Conservation (phyloP, 2,329 filamentous ascomycete species). For the Pseudogymnoascus sp. region DNA sequence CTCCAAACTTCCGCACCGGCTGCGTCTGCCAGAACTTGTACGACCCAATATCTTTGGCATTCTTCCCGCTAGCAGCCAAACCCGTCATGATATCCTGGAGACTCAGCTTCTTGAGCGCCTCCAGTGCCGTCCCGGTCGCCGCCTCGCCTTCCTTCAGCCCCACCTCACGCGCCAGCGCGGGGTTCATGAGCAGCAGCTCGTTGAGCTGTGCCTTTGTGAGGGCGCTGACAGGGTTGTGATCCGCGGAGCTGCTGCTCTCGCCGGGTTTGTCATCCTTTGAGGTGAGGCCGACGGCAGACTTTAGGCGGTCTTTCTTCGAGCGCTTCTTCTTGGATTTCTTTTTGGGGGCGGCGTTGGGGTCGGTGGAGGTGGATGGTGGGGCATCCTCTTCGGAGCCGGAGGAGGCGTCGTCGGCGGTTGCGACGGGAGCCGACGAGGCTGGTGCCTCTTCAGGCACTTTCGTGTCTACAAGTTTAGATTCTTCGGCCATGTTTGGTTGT, state of each 20-base stretch:
- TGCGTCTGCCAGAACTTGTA: slow-evolving; percentile 99
- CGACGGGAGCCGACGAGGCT: slow-evolving; percentile 13
- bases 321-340: slow-evolving; percentile 52
- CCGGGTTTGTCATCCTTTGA: slow-evolving; percentile 20
- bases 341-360: slow-evolving; percentile 26
- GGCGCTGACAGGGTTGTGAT: slow-evolving; percentile 39
- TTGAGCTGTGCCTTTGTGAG: slow-evolving; percentile 50
- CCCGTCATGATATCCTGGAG: slow-evolving; percentile 68
- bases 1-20: slow-evolving; percentile 78
- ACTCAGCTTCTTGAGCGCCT: slow-evolving; percentile 53
- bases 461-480: slow-evolving; percentile 3
- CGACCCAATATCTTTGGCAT: slow-evolving; percentile 89
- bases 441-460: background rate
- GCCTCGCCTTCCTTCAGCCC: slow-evolving; percentile 30
- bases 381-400: slow-evolving; percentile 37
- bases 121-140: slow-evolving; percentile 35
- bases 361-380: slow-evolving; percentile 22
- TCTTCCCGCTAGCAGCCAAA: slow-evolving; percentile 70
- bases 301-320: slow-evolving; percentile 56
- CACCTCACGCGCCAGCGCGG: slow-evolving; percentile 57
- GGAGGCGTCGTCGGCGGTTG: slow-evolving; percentile 37
- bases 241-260: slow-evolving; percentile 30
- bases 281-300: slow-evolving; percentile 31
- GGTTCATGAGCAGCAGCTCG: slow-evolving; percentile 64
- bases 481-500: background rate